Conservation (phyloP, 2,329 filamentous ascomycete genomes). For the Orbilia quercus region DNA sequence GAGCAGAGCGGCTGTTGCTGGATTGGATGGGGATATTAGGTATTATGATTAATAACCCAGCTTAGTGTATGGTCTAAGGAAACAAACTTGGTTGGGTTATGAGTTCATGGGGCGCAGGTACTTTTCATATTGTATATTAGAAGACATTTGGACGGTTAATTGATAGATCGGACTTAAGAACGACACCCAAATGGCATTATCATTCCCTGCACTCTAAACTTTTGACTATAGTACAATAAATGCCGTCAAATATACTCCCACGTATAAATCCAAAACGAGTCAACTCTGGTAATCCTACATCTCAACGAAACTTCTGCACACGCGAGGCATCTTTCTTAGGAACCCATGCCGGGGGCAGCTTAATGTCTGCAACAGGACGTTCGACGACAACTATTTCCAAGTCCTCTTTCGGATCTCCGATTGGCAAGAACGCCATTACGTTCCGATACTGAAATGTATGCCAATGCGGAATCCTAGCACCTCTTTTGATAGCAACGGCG, state of each 20-base stretch:
- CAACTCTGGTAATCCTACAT: slow-evolving; percentile 29
- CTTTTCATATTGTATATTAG: slow-evolving; percentile 40
- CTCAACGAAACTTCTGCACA: slow-evolving; percentile 32
- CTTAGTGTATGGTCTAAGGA: not conserved
- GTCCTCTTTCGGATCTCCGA: slow-evolving; percentile 62
- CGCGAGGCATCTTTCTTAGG: slow-evolving; percentile 33
- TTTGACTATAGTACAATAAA: slow-evolving; percentile 54
- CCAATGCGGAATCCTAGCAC: slow-evolving; percentile 70
- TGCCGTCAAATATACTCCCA: slow-evolving; percentile 22
- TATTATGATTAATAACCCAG: slow-evolving; percentile 34
- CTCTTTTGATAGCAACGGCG: slow-evolving; percentile 48
- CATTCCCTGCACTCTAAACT: slow-evolving; percentile 15
- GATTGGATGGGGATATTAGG: slow-evolving; percentile 70
- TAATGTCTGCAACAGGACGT: slow-evolving; percentile 83
- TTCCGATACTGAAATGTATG: slow-evolving; percentile 92
- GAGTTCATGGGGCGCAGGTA: not conserved
- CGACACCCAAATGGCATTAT: not conserved
- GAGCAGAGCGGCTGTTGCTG: slow-evolving; percentile 90
- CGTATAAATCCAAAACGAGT: slow-evolving; percentile 18
- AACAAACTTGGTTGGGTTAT: not conserved
- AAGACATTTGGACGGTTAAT: slow-evolving; percentile 8
- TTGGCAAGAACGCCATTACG: slow-evolving; percentile 79
- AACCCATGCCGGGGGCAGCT: slow-evolving; percentile 71
- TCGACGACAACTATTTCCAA: slow-evolving; percentile 90
- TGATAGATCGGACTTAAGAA: not conserved